Evolutionary conservation across 805 yeast genomes (phyloP).

Genomic region (Kazachstania psychrophila): DNA sequence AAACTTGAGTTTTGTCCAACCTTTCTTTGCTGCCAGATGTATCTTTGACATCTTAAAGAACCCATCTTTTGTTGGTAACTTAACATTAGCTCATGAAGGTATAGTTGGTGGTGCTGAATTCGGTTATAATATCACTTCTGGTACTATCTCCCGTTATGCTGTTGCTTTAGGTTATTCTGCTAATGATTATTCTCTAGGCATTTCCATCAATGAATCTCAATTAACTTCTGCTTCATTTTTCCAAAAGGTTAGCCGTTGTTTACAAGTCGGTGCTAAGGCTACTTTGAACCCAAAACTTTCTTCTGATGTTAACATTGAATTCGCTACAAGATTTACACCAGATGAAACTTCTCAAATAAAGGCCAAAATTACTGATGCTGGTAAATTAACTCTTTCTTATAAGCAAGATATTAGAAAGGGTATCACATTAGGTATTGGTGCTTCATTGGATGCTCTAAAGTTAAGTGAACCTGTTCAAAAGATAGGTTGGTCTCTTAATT

Average conservation of each 20-base stretch:
- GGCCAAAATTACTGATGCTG: slow-evolving; percentile 95
- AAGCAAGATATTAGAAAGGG: slow-evolving; percentile 93
- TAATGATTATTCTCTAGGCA: slow-evolving; percentile 64
- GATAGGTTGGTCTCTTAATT: slow-evolving; percentile 89
- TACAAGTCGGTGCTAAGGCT: slow-evolving; percentile 98
- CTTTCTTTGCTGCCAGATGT: slow-evolving; percentile 87
- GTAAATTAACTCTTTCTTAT: slow-evolving; percentile 88
- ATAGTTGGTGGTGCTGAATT: slow-evolving; percentile 95
- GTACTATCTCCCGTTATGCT: slow-evolving; percentile 88
- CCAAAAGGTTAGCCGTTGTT: slow-evolving; percentile 85
- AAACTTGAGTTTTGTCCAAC: slow-evolving; percentile 85
- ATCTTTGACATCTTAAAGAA: slow-evolving; percentile 93
- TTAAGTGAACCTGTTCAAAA: slow-evolving; percentile 96
- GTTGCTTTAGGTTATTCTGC: slow-evolving; percentile 90
- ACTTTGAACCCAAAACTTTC: slow-evolving; percentile 75
- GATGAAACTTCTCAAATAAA: slow-evolving; percentile 85
- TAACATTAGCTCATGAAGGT: slow-evolving; percentile 91
- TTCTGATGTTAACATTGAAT: slow-evolving; percentile 82
- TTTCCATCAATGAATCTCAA: slow-evolving; percentile 74
- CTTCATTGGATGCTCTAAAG: slow-evolving; percentile 91
- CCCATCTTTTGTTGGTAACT: slow-evolving; percentile 90
- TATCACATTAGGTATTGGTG: slow-evolving; percentile 93
- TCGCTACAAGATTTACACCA: slow-evolving; percentile 88
- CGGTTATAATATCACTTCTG: slow-evolving; percentile 90
- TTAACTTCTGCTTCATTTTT: slow-evolving; percentile 91